These are phyloP conservation scores for Crinitomyces ghanaensis DNA, from an alignment of 805 yeast genomes.

Conservation along the genomic window DNA sequence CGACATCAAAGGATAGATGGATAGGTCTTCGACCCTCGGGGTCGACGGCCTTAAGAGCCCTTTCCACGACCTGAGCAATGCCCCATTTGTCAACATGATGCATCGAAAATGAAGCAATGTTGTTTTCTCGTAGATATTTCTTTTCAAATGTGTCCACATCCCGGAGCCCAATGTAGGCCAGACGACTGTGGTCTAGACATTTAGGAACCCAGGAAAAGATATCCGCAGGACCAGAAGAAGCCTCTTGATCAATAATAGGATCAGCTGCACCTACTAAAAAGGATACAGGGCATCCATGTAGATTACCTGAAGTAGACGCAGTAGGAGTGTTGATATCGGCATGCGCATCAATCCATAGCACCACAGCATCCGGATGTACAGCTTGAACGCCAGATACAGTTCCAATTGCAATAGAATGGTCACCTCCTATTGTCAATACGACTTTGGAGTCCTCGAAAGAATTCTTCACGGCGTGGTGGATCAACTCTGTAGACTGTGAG, in stretches of 20 bases:
- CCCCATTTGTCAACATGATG: conserved; percentile 93
- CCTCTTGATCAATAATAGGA: conserved; percentile 30
- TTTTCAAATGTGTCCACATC: conserved; percentile 87
- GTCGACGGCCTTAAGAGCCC: conserved; percentile 73
- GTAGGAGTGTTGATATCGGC: conserved; percentile 90
- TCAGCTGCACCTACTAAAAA: conserved; percentile 66
- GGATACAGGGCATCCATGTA: conserved; percentile 95
- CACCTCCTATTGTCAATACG: conserved; percentile 90
- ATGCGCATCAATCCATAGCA: conserved; percentile 96
- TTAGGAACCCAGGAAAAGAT: conserved; percentile 74
- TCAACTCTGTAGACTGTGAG: conserved; percentile 52
- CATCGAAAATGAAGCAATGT: conserved; percentile 85
- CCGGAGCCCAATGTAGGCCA: conserved; percentile 89
- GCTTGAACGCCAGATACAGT: conserved; percentile 77
- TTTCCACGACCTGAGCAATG: conserved; percentile 78
- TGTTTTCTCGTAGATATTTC: conserved; percentile 53
- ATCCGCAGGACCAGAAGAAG: conserved; percentile 32
- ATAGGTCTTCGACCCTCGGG: conserved; percentile 66
- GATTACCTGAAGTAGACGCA: conserved; percentile 75
- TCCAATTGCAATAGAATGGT: conserved; percentile 92
- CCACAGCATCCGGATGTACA: conserved; percentile 74
- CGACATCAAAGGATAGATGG: conserved; percentile 90
- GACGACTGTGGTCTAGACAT: conserved; percentile 50
- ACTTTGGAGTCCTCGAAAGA: conserved; percentile 40
- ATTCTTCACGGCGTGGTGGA: conserved; percentile 47